Evolutionary conservation across 495 filamentous ascomycete genomes (phyloP).

Genomic region (Pseudevernia furfuracea): DNA sequence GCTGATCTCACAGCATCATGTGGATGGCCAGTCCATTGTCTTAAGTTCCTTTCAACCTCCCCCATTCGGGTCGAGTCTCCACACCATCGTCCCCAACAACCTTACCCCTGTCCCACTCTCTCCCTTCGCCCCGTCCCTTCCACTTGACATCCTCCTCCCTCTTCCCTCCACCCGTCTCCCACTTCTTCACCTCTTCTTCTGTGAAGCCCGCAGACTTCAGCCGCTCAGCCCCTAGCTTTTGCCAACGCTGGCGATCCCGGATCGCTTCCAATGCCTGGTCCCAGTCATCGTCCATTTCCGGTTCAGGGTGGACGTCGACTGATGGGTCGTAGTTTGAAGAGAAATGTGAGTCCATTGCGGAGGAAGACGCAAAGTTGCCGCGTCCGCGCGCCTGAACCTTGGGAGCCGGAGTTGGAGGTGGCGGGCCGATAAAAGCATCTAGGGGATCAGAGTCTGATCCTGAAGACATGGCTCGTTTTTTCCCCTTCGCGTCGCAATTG

Average conservation of each 20-base stretch:
- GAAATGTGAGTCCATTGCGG: slow-evolving; percentile 77
- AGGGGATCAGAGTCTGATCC: slow-evolving; percentile 57
- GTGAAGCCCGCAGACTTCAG: slow-evolving; percentile 72
- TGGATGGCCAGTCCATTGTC: neutral
- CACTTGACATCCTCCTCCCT: slow-evolving; percentile 91
- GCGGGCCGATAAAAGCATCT: slow-evolving; percentile 73
- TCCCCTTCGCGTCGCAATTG: slow-evolving; percentile 24
- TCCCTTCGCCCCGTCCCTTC: slow-evolving; percentile 66
- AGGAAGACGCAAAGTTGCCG: slow-evolving; percentile 51
- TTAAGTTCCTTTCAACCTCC: slow-evolving; percentile 21
- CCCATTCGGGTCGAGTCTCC: slow-evolving; percentile 20
- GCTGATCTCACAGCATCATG: neutral
- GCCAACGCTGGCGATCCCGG: slow-evolving; percentile 78
- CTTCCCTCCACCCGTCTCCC: slow-evolving; percentile 59
- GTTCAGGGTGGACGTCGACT: slow-evolving; percentile 54
- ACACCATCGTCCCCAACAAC: slow-evolving; percentile 56
- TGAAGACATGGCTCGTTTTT: slow-evolving; percentile 48
- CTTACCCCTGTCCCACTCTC: slow-evolving; percentile 93
- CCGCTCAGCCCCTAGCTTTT: slow-evolving; percentile 66
- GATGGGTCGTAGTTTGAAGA: slow-evolving; percentile 67
- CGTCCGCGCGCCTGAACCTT: slow-evolving; percentile 63
- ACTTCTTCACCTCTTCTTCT: slow-evolving; percentile 66
- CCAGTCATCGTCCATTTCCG: slow-evolving; percentile 59
- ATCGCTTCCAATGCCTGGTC: slow-evolving; percentile 72
- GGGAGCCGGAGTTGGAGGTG: slow-evolving; percentile 45